phyloP scores from a whole-genome alignment of 2,329 filamentous ascomycete species.

The Pleomassaria siparia region DNA sequence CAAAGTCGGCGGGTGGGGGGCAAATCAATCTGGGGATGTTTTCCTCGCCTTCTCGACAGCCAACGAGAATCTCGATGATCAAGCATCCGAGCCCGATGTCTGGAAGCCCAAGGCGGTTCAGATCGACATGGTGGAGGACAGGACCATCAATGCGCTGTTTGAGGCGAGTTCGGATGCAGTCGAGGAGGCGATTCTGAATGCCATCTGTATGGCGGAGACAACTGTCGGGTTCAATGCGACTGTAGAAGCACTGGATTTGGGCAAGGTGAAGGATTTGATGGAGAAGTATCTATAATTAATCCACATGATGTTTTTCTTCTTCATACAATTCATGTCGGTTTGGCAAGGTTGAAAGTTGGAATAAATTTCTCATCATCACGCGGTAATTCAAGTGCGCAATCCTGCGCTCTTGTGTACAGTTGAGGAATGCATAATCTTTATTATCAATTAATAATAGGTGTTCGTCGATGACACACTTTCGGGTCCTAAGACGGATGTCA shows the following conservation, averaged over 20 bases:
- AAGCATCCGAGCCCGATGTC: slow-evolving; percentile 39
- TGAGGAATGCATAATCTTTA: no score
- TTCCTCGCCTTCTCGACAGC: slow-evolving; percentile 68
- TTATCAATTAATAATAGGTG: no score
- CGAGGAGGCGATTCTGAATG: slow-evolving; percentile 68
- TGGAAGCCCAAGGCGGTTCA: slow-evolving; percentile 47
- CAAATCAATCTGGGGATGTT: slow-evolving; percentile 66
- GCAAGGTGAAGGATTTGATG: slow-evolving; percentile 41
- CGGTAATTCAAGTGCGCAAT: no score
- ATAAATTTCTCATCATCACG: no score
- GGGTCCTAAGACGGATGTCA: no score
- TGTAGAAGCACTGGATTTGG: slow-evolving; percentile 37
- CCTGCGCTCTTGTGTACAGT: no score
- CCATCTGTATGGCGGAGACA: slow-evolving; percentile 62
- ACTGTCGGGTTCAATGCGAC: slow-evolving; percentile 57
- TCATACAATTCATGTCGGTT: no score
- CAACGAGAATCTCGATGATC: slow-evolving; percentile 50
- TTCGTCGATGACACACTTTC: no score
- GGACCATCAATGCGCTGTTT: slow-evolving; percentile 63
- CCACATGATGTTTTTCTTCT: no score
- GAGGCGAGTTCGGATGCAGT: slow-evolving; percentile 64
- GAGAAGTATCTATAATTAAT: slow-evolving; percentile 36
- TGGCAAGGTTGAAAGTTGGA: no score
- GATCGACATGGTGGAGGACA: slow-evolving; percentile 57
- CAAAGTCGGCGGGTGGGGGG: slow-evolving; percentile 62